Percentiles rank a stretch among this genome's conserved stretches.
Conservation (phyloP, 2,329 filamentous ascomycete genomes). For the Colletotrichum truncatum region DNA sequence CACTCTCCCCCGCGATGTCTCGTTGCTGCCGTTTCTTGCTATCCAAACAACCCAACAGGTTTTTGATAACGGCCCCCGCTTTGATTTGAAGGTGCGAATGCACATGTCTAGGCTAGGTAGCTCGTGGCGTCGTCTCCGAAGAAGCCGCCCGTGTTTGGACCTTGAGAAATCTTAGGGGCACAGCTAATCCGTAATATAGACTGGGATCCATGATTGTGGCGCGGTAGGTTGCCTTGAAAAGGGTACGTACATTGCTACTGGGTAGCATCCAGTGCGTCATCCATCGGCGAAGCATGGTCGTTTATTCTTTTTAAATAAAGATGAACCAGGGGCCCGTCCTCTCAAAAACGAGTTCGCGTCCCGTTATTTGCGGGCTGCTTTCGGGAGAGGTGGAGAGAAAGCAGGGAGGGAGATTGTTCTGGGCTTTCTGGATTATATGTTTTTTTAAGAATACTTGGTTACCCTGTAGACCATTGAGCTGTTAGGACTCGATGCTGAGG, state of each 20-base stretch:
- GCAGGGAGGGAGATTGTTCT: conserved; percentile 5
- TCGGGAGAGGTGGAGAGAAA: conserved; percentile 19
- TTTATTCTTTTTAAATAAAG: conserved; percentile 10
- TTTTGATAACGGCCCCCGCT: conserved; percentile 5
- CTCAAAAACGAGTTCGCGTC: conserved; percentile 17
- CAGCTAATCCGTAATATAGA: conserved; percentile 13
- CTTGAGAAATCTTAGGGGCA: background rate
- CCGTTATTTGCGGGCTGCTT: conserved; percentile 13
- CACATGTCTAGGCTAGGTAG: background rate
- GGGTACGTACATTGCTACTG: background rate
- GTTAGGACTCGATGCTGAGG: background rate
- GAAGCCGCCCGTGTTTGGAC: conserved; percentile 1
- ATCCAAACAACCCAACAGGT: background rate
- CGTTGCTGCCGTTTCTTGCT: conserved; percentile 4
- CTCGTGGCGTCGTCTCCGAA: conserved; percentile 13
- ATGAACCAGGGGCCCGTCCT: conserved; percentile 5
- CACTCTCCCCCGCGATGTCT: background rate
- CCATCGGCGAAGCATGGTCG: conserved; percentile 3
- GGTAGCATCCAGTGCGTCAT: conserved; percentile 24
- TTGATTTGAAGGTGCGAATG: background rate
- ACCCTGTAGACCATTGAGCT: background rate
- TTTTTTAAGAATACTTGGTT: background rate
- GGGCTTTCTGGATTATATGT: background rate
- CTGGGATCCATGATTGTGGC: conserved; percentile 22
- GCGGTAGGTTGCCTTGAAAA: conserved; percentile 13